phyloP scores from a whole-genome alignment of 164 flowering plant genomes.

The Magnolia kwangsiensis region DNA sequence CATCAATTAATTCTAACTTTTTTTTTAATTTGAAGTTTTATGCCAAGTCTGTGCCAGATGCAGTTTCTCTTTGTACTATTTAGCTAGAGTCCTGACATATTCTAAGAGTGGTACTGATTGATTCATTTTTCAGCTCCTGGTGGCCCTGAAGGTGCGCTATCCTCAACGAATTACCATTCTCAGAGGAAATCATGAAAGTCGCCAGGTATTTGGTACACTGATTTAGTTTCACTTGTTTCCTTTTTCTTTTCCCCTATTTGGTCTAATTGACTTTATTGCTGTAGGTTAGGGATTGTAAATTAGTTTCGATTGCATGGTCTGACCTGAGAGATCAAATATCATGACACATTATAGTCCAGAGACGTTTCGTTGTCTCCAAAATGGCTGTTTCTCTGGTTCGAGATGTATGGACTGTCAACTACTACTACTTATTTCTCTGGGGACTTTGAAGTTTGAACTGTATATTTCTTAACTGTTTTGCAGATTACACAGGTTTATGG shows the following conservation, averaged over 20 bases:
- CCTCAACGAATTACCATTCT: constrained; percentile 86
- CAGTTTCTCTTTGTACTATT: too few species aligned
- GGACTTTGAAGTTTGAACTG: neutral
- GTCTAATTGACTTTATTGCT: neutral
- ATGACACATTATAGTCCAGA: neutral
- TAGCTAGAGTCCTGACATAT: too few species aligned
- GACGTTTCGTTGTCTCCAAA: neutral
- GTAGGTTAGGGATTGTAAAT: neutral
- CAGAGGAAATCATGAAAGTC: constrained; percentile 96
- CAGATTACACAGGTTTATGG: constrained; percentile 99
- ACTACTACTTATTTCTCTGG: neutral
- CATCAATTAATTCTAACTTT: too few species aligned
- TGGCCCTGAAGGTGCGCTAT: constrained; percentile 88
- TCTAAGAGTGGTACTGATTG: constrained; percentile 7
- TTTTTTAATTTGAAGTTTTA: too few species aligned
- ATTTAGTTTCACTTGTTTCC: neutral
- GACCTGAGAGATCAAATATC: neutral
- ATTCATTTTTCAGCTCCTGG: constrained; percentile 63
- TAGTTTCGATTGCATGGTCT: neutral
- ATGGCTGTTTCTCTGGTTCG: neutral
- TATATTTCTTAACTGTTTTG: constrained; percentile 18
- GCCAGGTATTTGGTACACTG: constrained; percentile 55
- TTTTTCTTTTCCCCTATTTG: neutral
- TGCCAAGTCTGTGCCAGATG: too few species aligned
- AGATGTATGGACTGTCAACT: neutral